A percentile compares a stretch with the other conserved stretches of the same genome.
Conservation (phyloP, 2,329 filamentous ascomycete genomes). For the Thielaviopsis populi region DNA sequence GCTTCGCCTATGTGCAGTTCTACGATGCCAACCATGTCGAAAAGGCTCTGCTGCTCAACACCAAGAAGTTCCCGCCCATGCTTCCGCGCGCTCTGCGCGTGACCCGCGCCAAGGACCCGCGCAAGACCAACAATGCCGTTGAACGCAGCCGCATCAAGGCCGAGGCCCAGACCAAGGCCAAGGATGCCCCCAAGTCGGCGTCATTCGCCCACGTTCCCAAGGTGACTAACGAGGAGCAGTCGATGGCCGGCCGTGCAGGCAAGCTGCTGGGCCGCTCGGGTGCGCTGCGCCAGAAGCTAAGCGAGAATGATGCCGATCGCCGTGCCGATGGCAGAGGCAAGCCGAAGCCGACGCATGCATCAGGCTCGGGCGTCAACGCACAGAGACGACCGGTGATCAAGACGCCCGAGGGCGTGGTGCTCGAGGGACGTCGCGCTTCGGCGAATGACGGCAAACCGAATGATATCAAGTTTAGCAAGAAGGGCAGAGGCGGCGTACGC, state of each 20-base stretch:
- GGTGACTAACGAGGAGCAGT: conserved; percentile 52
- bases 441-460: conserved; percentile 48
- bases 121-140: conserved; percentile 41
- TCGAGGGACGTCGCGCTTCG: conserved; percentile 65
- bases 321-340: conserved; percentile 17
- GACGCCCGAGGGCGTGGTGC: conserved; percentile 56
- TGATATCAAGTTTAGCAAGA: conserved; percentile 45
- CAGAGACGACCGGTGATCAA: conserved; percentile 27
- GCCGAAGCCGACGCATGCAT: conserved; percentile 15
- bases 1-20: conserved; percentile 96
- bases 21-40: conserved; percentile 77
- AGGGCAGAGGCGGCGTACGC: conserved; percentile 28
- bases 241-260: conserved; percentile 54
- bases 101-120: conserved; percentile 63
- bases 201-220: conserved; percentile 52
- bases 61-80: conserved; percentile 86
- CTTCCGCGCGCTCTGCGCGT: conserved; percentile 81
- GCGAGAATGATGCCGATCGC: conserved; percentile 20
- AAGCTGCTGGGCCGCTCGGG: conserved; percentile 60
- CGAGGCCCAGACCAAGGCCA: conserved; percentile 25
- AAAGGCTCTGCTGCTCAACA: conserved; percentile 72
- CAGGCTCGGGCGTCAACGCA: conserved; percentile 12
- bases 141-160: conserved; percentile 26
- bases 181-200: conserved; percentile 24
- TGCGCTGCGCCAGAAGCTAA: conserved; percentile 33